These are phyloP conservation scores for Alternaria longipes DNA, from an alignment of 2,329 filamentous ascomycete genomes.

Conservation along the genomic window DNA sequence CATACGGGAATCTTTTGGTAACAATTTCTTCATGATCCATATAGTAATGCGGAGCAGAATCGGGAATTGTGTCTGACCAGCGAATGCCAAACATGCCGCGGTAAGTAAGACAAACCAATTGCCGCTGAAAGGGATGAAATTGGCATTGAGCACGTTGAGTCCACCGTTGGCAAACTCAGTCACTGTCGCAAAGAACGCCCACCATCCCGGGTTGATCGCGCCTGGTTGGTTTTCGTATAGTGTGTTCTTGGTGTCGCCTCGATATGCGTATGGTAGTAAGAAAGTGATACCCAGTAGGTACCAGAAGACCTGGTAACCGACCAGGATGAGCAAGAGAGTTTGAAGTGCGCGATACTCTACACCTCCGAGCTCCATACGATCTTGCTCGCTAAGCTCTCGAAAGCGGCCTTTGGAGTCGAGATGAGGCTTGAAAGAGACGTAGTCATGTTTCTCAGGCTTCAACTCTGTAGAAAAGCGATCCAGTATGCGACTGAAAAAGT, in stretches of 20 bases:
- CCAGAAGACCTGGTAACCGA: constrained; percentile 49
- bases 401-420: constrained; percentile 45
- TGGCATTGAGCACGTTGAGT: constrained; percentile 64
- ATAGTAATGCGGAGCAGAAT: constrained; percentile 66
- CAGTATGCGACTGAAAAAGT: constrained; percentile 33
- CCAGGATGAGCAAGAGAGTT: constrained; percentile 58
- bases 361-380: constrained; percentile 59
- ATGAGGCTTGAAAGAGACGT: constrained; percentile 44
- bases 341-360: constrained; percentile 63
- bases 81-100: constrained; percentile 60
- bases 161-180: constrained; percentile 65
- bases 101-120: constrained; percentile 58
- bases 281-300: constrained; percentile 57
- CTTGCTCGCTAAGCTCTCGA: constrained; percentile 51
- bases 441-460: constrained; percentile 37
- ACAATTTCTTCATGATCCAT: constrained; percentile 63
- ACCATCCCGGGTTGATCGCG: constrained; percentile 44
- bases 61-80: constrained; percentile 67
- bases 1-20: constrained; percentile 52
- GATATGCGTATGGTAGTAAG: constrained; percentile 57
- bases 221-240: constrained; percentile 51
- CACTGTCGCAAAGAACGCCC: constrained; percentile 54
- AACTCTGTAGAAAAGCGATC: constrained; percentile 29
- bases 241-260: constrained; percentile 52
- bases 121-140: constrained; percentile 68